A percentile compares a stretch with the other conserved stretches of the same genome.
Evolutionary conservation across 179 eudicot species (phyloP).

Genomic region (Actinidia arguta): DNA sequence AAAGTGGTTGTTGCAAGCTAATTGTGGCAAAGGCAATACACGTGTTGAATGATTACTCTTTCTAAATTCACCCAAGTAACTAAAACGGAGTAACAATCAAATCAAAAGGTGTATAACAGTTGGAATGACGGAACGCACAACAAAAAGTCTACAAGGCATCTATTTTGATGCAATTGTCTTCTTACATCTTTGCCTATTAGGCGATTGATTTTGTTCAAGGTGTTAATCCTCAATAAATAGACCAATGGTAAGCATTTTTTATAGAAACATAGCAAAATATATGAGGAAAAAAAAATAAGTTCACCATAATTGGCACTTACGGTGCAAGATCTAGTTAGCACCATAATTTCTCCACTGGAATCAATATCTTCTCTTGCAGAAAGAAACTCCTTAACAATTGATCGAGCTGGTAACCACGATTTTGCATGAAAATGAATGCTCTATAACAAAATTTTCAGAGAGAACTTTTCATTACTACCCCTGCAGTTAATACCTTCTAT

Average conservation of each 20-base stretch:
- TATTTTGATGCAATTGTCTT: neutral
- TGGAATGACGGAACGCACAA: neutral
- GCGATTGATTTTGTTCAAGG: neutral
- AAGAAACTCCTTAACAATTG: constrained; percentile 79
- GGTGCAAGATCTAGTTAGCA: constrained; percentile 75
- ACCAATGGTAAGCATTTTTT: neutral
- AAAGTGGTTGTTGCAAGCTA: neutral
- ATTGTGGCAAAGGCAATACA: neutral
- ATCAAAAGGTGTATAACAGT: neutral
- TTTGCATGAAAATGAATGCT: constrained; percentile 66
- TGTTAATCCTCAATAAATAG: no score
- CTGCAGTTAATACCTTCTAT: neutral
- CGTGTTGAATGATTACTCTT: neutral
- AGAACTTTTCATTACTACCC: neutral
- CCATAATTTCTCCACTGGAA: constrained; percentile 89
- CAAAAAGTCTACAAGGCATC: neutral
- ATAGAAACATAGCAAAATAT: neutral
- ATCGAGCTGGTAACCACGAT: constrained; percentile 96
- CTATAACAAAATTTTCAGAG: constrained; percentile 34
- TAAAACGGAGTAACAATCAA: neutral
- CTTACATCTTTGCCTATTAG: neutral
- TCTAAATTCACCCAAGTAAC: neutral
- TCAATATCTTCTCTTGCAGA: constrained; percentile 69
- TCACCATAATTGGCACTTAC: constrained; percentile 50
- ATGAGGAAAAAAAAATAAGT: neutral